Percentiles rank a stretch among this genome's conserved stretches.
These are phyloP conservation scores for Monosporascus sp. DNA, from an alignment of 2,329 filamentous ascomycete species.

Conservation along the genomic window DNA sequence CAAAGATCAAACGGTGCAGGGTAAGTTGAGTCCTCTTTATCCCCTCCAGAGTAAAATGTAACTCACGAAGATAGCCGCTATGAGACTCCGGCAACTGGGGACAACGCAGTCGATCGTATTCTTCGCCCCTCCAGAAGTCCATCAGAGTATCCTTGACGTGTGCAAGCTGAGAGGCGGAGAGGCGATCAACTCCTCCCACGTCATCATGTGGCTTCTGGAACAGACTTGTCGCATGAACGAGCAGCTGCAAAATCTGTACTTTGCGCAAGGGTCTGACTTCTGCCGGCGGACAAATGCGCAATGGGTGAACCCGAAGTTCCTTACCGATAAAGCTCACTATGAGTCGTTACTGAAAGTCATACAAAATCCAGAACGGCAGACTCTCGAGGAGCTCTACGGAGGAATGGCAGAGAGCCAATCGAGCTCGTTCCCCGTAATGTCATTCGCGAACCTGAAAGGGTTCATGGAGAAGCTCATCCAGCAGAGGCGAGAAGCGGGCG, in stretches of 20 bases:
- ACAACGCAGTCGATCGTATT: slow-evolving; percentile 52
- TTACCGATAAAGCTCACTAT: slow-evolving; percentile 28
- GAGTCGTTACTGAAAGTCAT: slow-evolving; percentile 31
- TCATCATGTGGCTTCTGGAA: slow-evolving; percentile 54
- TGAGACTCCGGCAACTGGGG: slow-evolving; percentile 56
- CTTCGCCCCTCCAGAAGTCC: slow-evolving; percentile 54
- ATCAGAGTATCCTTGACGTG: slow-evolving; percentile 53
- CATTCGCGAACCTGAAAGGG: slow-evolving; percentile 10
- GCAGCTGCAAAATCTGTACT: slow-evolving; percentile 53
- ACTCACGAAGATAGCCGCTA: slow-evolving; percentile 44
- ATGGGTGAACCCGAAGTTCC: slow-evolving; percentile 34
- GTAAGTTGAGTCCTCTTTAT: slow-evolving; percentile 25
- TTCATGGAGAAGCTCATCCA: slow-evolving; percentile 27
- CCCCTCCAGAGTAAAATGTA: neutral
- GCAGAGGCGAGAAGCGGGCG: slow-evolving; percentile 16
- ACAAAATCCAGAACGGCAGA: slow-evolving; percentile 49
- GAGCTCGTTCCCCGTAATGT: slow-evolving; percentile 18
- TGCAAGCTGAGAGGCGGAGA: slow-evolving; percentile 18
- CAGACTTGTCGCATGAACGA: slow-evolving; percentile 58
- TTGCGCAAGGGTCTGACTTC: slow-evolving; percentile 56
- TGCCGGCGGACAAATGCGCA: slow-evolving; percentile 49
- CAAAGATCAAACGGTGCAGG: slow-evolving; percentile 59
- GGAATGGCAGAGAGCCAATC: slow-evolving; percentile 3
- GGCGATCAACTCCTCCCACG: slow-evolving; percentile 40
- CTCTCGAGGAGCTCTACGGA: slow-evolving; percentile 53